These are phyloP conservation scores for Kuraishia molischiana DNA, from an alignment of 805 yeast genomes.

Conservation along the genomic window DNA sequence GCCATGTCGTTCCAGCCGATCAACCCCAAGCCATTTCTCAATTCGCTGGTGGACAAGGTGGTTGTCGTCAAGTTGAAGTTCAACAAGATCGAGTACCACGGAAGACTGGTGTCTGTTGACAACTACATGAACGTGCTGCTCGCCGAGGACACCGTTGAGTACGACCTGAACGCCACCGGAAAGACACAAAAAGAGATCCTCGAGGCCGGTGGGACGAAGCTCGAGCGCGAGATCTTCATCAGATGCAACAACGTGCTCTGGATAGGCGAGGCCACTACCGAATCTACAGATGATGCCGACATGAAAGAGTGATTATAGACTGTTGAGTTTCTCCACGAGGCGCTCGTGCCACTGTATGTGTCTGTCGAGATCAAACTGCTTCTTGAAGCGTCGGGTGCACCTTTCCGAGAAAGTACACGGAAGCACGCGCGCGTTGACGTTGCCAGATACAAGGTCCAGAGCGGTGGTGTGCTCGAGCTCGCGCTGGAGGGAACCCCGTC, in stretches of 20 bases:
- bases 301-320: neutral
- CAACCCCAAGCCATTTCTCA: constrained; percentile 86
- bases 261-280: constrained; percentile 31
- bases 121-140: constrained; percentile 87
- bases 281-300: neutral
- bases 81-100: constrained; percentile 82
- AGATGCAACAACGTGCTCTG: constrained; percentile 88
- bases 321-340: constrained; percentile 3
- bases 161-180: constrained; percentile 37
- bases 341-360: constrained; percentile 45
- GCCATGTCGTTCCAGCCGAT: constrained; percentile 46
- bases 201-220: constrained; percentile 31
- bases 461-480: constrained; percentile 10
- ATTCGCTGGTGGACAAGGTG: constrained; percentile 57
- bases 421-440: constrained; percentile 23
- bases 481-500: neutral
- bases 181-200: constrained; percentile 28
- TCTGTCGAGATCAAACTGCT: constrained; percentile 35
- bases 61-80: constrained; percentile 82
- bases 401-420: constrained; percentile 33
- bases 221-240: constrained; percentile 57
- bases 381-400: constrained; percentile 45
- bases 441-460: constrained; percentile 26
- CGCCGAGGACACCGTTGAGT: constrained; percentile 40
- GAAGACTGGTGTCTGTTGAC: constrained; percentile 70